Percentiles rank a stretch among this genome's conserved stretches.
phyloP scores from a whole-genome alignment of 2,329 filamentous ascomycete genomes.

The Neopestalotiopsis sp. region DNA sequence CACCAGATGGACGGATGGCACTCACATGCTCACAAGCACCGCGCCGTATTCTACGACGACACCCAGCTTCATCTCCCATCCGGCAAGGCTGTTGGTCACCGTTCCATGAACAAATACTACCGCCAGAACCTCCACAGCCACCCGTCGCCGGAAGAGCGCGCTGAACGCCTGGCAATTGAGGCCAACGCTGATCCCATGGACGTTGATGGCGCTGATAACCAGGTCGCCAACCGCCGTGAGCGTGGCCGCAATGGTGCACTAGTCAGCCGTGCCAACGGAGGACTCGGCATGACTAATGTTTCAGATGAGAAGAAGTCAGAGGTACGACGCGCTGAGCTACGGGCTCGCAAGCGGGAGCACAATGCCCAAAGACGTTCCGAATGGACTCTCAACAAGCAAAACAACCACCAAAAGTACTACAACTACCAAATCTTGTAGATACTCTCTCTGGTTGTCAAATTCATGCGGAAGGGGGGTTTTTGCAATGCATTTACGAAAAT shows the following conservation, averaged over 20 bases:
- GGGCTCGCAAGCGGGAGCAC: conserved; percentile 69
- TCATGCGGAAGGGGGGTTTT: not conserved
- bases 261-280: conserved; percentile 73
- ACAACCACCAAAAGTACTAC: conserved; percentile 74
- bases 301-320: conserved; percentile 76
- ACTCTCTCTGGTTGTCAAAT: not conserved
- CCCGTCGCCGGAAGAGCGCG: conserved; percentile 78
- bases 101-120: conserved; percentile 86
- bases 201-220: conserved; percentile 37
- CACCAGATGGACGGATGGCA: conserved; percentile 80
- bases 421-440: conserved; percentile 50
- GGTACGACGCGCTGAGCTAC: conserved; percentile 70
- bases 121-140: conserved; percentile 90
- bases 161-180: conserved; percentile 69
- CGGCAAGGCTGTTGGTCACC: conserved; percentile 87
- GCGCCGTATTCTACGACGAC: conserved; percentile 87
- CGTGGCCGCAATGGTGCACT: conserved; percentile 58
- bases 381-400: conserved; percentile 73
- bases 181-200: conserved; percentile 43
- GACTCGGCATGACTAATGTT: conserved; percentile 83
- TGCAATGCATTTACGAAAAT: conserved; percentile 1
- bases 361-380: conserved; percentile 67
- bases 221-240: conserved; percentile 42
- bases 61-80: conserved; percentile 93
- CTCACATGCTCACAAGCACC: conserved; percentile 80